phyloP scores from a whole-genome alignment of 345 rosid genomes.

The Bruguiera gymnorhiza region DNA sequence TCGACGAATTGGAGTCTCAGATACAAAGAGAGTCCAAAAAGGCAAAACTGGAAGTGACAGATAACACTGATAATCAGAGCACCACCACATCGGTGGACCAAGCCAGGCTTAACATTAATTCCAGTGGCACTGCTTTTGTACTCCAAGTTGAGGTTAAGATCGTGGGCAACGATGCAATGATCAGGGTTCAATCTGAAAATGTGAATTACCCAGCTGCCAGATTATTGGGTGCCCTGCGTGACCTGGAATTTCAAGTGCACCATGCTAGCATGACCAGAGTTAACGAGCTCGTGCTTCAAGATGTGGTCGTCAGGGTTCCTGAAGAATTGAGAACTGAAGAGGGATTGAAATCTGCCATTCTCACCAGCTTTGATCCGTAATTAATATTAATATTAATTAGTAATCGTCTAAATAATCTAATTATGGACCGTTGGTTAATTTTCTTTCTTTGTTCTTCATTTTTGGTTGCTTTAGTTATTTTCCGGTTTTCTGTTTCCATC shows the following conservation, averaged over 20 bases:
- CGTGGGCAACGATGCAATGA: constrained; percentile 55
- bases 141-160: constrained; percentile 50
- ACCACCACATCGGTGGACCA: constrained; percentile 51
- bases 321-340: constrained; percentile 37
- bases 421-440: background rate
- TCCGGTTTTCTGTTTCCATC: background rate
- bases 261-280: constrained; percentile 61
- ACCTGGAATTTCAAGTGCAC: constrained; percentile 55
- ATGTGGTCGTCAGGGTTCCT: constrained; percentile 55
- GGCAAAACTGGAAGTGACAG: constrained; percentile 41
- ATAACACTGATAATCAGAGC: constrained; percentile 46
- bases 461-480: background rate
- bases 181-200: constrained; percentile 59
- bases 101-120: constrained; percentile 15
- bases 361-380: constrained; percentile 33
- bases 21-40: constrained; percentile 34
- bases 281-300: constrained; percentile 63
- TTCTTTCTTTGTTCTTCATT: background rate
- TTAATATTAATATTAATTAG: background rate
- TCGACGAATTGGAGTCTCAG: constrained; percentile 44
- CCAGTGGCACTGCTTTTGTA: background rate
- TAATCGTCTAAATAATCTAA: background rate
- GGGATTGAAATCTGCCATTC: constrained; percentile 42
- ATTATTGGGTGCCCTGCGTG: constrained; percentile 54
- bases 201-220: constrained; percentile 48